Evolutionary conservation across 805 yeast genomes (phyloP).

Genomic region (Monosporozyma yasuniensis): DNA sequence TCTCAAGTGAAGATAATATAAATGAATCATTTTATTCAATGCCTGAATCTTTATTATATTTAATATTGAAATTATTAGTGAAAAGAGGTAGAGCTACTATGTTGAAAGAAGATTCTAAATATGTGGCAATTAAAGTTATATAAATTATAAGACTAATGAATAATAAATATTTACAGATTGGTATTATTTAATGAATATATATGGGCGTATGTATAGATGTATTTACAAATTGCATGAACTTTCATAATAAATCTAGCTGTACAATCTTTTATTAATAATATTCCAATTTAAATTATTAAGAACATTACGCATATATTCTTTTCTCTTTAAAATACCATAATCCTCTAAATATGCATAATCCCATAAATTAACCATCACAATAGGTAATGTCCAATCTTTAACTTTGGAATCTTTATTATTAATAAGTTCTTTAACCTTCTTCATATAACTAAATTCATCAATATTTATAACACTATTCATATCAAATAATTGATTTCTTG

Average conservation of each 20-base stretch:
- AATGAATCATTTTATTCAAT: constrained; percentile 55
- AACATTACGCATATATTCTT: constrained; percentile 59
- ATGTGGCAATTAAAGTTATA: constrained; percentile 72
- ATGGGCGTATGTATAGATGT: too few relatives aligned
- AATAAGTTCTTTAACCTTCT: constrained; percentile 32
- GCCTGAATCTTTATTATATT: constrained; percentile 45
- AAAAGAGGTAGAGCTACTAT: constrained; percentile 66
- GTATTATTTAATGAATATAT: background rate
- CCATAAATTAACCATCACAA: constrained; percentile 78
- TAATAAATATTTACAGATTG: background rate
- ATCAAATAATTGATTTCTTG: constrained; percentile 64
- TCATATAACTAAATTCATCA: constrained; percentile 41
- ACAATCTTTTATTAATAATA: constrained; percentile 44
- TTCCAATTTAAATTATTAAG: constrained; percentile 83
- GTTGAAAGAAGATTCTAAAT: constrained; percentile 54
- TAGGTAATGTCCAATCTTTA: constrained; percentile 50
- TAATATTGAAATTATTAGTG: constrained; percentile 49
- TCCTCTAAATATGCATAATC: constrained; percentile 81
- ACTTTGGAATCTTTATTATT: constrained; percentile 24
- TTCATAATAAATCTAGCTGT: constrained; percentile 6
- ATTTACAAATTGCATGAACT: background rate
- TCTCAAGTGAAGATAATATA: constrained; percentile 50
- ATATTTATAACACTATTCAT: constrained; percentile 61
- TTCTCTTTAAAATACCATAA: constrained; percentile 70
- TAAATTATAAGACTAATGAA: constrained; percentile 16